Evolutionary conservation across 495 filamentous ascomycete species (phyloP), one percentile per base, ranked within the genome.

Genomic region (Penicillium goetzii): DNA sequence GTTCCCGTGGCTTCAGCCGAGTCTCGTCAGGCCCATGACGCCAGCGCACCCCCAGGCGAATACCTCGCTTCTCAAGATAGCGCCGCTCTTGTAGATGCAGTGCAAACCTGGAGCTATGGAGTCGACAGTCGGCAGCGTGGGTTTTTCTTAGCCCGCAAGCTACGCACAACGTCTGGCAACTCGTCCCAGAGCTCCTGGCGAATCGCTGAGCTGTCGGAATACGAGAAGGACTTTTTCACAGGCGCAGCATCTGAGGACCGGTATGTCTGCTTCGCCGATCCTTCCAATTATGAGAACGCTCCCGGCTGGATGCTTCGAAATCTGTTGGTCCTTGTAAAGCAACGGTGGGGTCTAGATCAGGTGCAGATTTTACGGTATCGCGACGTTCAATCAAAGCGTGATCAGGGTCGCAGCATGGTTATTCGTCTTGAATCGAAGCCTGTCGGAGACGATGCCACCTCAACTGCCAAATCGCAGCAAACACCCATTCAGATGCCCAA

Each of bases 271-370:
- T 97, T 99, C 76, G 89, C 90, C 25, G 95, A 99, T 72, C 92
- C 95, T 6, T 97, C 93, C 3, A 96, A 90, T 38, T 97, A 96
- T 72, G 77, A 88, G 4, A 84, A 89, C 49, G 86, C 91, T 60
- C 93, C 95, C 9, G 91, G 92, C 0, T 97, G 95, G 95, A 91
- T 93, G 81, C 79, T 98, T 28, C 83, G 95, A 55, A 99, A 99
- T 68, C 83, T 98, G 8, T 79, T 99, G 19, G 85, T 97, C 7
- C 80, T 99, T 59, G 85, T 96, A n/a, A 86, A 89, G 60, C 88
- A 91, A 64, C 83, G 94, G 26, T 99, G 91, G 82, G 83, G 86
- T 9, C 83, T 96, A 38, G 80, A 85, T 38, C 86, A 88, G 45
- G 88, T 92, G 38, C 92, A 93, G 69, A 85, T 98, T 52, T 76